Conservation (phyloP, 306 rosid genomes). For the Rosa lucieae region DNA sequence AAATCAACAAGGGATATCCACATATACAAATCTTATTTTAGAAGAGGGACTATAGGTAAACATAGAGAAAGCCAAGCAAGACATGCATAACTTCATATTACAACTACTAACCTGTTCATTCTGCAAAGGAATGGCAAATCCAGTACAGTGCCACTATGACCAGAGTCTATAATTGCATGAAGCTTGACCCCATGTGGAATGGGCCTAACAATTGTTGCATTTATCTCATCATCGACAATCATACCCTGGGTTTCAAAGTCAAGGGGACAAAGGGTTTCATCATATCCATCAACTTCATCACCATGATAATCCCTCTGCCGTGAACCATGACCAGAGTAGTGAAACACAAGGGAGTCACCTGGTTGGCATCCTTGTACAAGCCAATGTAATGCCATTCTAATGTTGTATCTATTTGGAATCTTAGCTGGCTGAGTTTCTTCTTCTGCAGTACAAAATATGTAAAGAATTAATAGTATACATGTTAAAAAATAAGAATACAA, state of each 20-base stretch:
- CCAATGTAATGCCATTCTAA: constrained; percentile 98
- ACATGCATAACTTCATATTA: neutral
- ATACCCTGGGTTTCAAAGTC: constrained; percentile 98
- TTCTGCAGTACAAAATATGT: constrained; percentile 59
- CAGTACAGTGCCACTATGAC: constrained; percentile 94
- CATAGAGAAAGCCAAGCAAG: neutral
- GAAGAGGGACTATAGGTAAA: neutral
- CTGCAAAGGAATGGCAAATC: constrained; percentile 97
- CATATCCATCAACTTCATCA: constrained; percentile 92
- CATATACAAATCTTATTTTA: neutral
- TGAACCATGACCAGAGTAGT: constrained; percentile 99
- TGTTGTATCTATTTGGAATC: constrained; percentile 71
- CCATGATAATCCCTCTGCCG: constrained; percentile 84
- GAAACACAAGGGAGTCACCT: constrained; percentile 97
- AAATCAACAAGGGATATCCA: constrained; percentile 11
- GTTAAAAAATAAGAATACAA: neutral
- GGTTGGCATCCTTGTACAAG: constrained; percentile 88
- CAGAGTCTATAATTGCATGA: constrained; percentile 92
- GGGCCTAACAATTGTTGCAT: constrained; percentile 71
- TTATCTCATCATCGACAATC: constrained; percentile 98
- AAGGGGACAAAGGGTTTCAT: constrained; percentile 92
- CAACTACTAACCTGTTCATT: constrained; percentile 75
- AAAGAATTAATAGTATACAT: neutral
- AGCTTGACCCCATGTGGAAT: constrained; percentile 87
- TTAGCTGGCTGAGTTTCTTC: constrained; percentile 83